phyloP scores from a whole-genome alignment of 2,329 filamentous ascomycete species.

The Fusarium beomiforme region DNA sequence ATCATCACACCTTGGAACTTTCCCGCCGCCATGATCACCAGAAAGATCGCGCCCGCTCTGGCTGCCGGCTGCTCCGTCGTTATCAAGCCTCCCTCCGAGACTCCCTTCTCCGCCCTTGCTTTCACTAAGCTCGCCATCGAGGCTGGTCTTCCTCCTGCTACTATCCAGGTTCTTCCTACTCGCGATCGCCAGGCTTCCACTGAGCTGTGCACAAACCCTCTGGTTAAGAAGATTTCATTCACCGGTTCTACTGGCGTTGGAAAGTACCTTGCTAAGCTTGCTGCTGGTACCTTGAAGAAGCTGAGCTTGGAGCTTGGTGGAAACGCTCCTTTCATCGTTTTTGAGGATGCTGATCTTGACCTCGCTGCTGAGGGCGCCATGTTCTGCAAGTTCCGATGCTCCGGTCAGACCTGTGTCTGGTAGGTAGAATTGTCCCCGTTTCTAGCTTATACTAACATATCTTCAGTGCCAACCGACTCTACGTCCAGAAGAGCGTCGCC shows the following conservation, averaged over 20 bases:
- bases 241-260: slow-evolving; percentile 73
- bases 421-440: not conserved
- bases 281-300: slow-evolving; percentile 73
- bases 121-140: slow-evolving; percentile 74
- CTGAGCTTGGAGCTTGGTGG: slow-evolving; percentile 75
- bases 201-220: slow-evolving; percentile 43
- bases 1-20: slow-evolving; percentile 58
- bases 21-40: slow-evolving; percentile 44
- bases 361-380: slow-evolving; percentile 66
- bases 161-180: slow-evolving; percentile 45
- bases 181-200: slow-evolving; percentile 44
- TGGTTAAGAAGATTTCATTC: slow-evolving; percentile 70
- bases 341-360: slow-evolving; percentile 73
- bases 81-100: slow-evolving; percentile 77
- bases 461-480: slow-evolving; percentile 49
- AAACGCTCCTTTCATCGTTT: slow-evolving; percentile 72
- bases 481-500: slow-evolving; percentile 47
- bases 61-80: slow-evolving; percentile 84
- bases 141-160: slow-evolving; percentile 72
- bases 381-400: slow-evolving; percentile 49
- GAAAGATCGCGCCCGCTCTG: slow-evolving; percentile 63
- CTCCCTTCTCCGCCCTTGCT: slow-evolving; percentile 77
- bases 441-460: not conserved
- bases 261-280: slow-evolving; percentile 67
- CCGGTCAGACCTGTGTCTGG: slow-evolving; percentile 74